A percentile compares a stretch with the other conserved stretches of the same genome.
phyloP scores from a whole-genome alignment of 2,329 filamentous ascomycete genomes.

The Fusarium paranaense region DNA sequence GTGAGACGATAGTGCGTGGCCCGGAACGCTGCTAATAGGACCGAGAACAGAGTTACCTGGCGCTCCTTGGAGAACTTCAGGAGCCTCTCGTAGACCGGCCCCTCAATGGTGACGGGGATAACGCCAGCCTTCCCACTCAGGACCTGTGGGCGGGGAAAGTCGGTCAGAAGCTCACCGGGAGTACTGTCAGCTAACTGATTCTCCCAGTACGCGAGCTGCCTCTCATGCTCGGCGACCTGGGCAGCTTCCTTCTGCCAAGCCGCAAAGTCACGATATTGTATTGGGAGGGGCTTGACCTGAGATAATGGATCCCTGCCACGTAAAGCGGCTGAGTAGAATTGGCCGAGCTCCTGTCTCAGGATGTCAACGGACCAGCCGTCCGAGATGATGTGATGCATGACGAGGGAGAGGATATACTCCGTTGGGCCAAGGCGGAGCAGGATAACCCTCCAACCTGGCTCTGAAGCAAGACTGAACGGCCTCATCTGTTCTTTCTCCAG shows the following conservation, averaged over 20 bases:
- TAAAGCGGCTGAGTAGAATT: slow-evolving; percentile 25
- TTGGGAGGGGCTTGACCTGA: slow-evolving; percentile 35
- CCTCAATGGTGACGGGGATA: slow-evolving; percentile 1
- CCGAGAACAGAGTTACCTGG: neutral
- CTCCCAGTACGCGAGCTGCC: slow-evolving; percentile 6
- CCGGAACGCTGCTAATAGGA: slow-evolving; percentile 35
- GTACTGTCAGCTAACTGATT: neutral
- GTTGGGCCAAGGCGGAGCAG: neutral
- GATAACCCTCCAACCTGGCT: slow-evolving; percentile 33
- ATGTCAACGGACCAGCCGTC: slow-evolving; percentile 40
- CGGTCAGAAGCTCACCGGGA: slow-evolving; percentile 18
- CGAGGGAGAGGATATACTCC: slow-evolving; percentile 23
- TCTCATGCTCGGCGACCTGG: slow-evolving; percentile 32
- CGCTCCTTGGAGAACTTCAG: slow-evolving; percentile 18
- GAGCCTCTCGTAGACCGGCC: slow-evolving; percentile 1
- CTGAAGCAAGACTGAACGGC: neutral
- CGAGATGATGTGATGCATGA: slow-evolving; percentile 38
- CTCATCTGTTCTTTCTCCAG: slow-evolving; percentile 9
- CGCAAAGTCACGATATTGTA: slow-evolving; percentile 20
- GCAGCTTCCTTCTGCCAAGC: slow-evolving; percentile 41
- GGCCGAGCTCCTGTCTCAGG: slow-evolving; percentile 11
- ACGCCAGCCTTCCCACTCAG: neutral
- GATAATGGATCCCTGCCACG: slow-evolving; percentile 16
- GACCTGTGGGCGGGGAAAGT: slow-evolving; percentile 14
- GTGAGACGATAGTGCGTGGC: slow-evolving; percentile 42